Evolutionary conservation across 768 basidiomycete species (phyloP), one percentile per base, ranked within the genome.

Genomic region (Podaxis rugospora): DNA sequence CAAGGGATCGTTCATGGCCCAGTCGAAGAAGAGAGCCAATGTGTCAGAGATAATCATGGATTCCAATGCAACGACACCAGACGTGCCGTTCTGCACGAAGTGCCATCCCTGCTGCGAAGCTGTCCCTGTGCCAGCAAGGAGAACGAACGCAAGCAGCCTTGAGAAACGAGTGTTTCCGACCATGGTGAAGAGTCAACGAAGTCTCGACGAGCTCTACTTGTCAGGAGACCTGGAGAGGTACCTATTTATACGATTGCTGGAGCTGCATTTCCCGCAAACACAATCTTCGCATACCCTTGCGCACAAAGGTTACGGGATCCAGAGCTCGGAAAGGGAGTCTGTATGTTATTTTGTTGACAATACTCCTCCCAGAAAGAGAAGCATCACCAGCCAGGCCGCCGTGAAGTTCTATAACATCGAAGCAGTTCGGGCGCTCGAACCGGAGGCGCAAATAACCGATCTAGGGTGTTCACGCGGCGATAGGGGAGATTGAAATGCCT

Each of bases 1-100:
- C 1, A 80, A 67, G 11, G 78, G 75, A 44, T 80, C 79, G 58
- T 80, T 70, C 16, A 62, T 69, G 5, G 71, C 71, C 39, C 68
- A 54, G 42, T 72, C 71, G 46, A 72, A 69, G 61, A 72, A 68
- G 25, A 72, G 65, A 5, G 71, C 71, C 10, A 72, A 65, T 7
- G 66, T 70, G n/a, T 70, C 69, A 16, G 71, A 69, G 23, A 72
- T 67, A 27, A 72, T 64, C 51, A 72, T 70, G 10, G 70, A 66
- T 62, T 72, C 71, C n/a, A 72, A 61, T 16, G 71, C 71, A 3
- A 72, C 55, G 27, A 72, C 62, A 32, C 71, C 71, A 18, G 68
- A 66, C 6, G 69, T 69, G 13, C 71, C 71, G 50, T 69, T 69
- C 57, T 72, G 68, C 13, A 72, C 67, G 25, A 72, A 69, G 18